A percentile compares a stretch with the other conserved stretches of the same genome.
Conservation (phyloP, 169 alveolate species). For the Neospora caninum region DNA sequence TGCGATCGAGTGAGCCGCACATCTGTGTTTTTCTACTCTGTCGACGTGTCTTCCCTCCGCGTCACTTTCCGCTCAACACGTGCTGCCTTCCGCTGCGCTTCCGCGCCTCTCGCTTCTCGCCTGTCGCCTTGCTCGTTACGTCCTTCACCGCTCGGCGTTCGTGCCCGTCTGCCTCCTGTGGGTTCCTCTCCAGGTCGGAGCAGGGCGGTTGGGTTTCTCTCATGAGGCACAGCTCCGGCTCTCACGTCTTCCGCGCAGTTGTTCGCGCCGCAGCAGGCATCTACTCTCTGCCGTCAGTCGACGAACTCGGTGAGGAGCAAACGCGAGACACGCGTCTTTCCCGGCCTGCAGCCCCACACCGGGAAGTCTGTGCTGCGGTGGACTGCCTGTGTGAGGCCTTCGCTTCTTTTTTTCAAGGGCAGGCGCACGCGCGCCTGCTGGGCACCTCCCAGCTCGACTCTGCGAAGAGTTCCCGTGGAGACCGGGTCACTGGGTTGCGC, state of each 20-base stretch:
- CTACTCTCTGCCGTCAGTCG: constrained; percentile 10
- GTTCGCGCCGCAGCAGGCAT: not conserved
- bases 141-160: not conserved
- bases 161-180: not conserved
- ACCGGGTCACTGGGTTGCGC: no score
- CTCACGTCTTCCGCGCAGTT: constrained; percentile 28
- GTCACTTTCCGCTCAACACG: not conserved
- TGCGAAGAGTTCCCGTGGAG: no score
- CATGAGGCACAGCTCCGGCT: constrained; percentile 20
- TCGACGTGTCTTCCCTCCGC: no score
- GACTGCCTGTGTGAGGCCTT: no score
- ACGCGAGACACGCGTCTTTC: no score
- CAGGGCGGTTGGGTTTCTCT: constrained; percentile 20
- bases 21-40: not conserved
- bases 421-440: no score
- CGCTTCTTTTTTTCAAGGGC: no score
- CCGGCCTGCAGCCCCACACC: no score
- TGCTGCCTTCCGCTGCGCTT: not conserved
- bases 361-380: no score
- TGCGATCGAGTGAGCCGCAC: not conserved
- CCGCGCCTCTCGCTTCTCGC: not conserved
- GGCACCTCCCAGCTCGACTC: no score
- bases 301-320: constrained; percentile 28
- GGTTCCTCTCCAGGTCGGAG: constrained; percentile 6
- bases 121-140: not conserved